Conservation (phyloP, 2,329 filamentous ascomycete species). For the Monilinia polystroma region DNA sequence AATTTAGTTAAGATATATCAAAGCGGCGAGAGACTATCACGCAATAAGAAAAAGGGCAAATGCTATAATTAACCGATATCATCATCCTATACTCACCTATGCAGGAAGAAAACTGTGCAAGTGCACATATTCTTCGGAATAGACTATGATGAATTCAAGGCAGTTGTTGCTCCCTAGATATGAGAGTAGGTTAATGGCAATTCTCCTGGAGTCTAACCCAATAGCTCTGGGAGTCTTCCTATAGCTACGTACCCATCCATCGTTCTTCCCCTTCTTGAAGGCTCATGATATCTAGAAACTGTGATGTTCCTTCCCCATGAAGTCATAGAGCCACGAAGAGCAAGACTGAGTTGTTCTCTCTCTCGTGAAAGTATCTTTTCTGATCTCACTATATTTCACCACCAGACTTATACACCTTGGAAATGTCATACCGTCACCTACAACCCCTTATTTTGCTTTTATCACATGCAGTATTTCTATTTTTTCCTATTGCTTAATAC, state of each 20-base stretch:
- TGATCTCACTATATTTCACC: background rate
- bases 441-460: background rate
- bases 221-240: background rate
- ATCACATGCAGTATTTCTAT: background rate
- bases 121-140: background rate
- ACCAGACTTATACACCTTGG: background rate
- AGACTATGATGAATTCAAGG: background rate
- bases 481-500: background rate
- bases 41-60: background rate
- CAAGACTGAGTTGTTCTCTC: too few species aligned
- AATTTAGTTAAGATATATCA: background rate
- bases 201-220: background rate
- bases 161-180: fast-evolving
- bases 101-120: background rate
- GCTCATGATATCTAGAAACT: background rate
- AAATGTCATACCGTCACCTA: slow-evolving; percentile 14
- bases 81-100: background rate
- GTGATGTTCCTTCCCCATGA: background rate
- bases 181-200: background rate
- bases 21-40: background rate
- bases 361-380: background rate
- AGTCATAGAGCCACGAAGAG: background rate
- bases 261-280: background rate
- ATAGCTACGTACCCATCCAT: background rate
- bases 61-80: too few species aligned